Percentiles rank a stretch among this genome's conserved stretches.
phyloP scores from a whole-genome alignment of 1,139 yeast species.

The Zygoascus sp. region DNA sequence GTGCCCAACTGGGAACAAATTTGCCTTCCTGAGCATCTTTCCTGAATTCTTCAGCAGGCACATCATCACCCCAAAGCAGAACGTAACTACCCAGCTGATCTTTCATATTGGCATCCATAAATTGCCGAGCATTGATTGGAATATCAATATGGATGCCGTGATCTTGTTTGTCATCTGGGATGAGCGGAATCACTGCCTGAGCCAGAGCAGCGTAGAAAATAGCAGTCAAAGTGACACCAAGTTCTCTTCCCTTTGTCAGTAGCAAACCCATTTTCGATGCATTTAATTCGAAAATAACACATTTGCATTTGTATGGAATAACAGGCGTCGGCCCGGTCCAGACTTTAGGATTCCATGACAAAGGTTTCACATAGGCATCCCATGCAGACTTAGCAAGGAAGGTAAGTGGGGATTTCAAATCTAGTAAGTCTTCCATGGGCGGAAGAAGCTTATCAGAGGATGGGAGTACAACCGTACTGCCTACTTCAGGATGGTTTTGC shows the following conservation, averaged over 20 bases:
- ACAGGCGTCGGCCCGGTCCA: conserved; percentile 10
- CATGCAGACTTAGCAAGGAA: background rate
- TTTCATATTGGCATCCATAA: background rate
- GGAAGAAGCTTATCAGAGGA: background rate
- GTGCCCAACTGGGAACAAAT: background rate
- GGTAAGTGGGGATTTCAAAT: conserved; percentile 1
- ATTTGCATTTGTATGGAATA: conserved; percentile 2
- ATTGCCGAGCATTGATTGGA: conserved; percentile 8
- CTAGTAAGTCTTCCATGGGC: background rate
- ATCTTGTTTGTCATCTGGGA: background rate
- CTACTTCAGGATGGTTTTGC: background rate
- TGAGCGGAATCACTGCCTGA: background rate
- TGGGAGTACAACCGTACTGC: too few relatives aligned
- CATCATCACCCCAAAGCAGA: conserved; percentile 7
- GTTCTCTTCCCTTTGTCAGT: background rate
- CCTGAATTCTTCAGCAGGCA: background rate
- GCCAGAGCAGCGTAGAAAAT: conserved; percentile 1
- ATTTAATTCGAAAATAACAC: background rate
- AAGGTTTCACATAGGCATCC: conserved; percentile 3
- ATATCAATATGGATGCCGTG: conserved; percentile 7
- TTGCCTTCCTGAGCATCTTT: background rate
- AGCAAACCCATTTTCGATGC: background rate
- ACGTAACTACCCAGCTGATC: conserved; percentile 1
- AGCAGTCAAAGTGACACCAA: conserved; percentile 1
- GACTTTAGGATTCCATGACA: background rate